These are phyloP conservation scores for Closterium sp. DNA, from an alignment of 139 green algal species.

Conservation along the genomic window DNA sequence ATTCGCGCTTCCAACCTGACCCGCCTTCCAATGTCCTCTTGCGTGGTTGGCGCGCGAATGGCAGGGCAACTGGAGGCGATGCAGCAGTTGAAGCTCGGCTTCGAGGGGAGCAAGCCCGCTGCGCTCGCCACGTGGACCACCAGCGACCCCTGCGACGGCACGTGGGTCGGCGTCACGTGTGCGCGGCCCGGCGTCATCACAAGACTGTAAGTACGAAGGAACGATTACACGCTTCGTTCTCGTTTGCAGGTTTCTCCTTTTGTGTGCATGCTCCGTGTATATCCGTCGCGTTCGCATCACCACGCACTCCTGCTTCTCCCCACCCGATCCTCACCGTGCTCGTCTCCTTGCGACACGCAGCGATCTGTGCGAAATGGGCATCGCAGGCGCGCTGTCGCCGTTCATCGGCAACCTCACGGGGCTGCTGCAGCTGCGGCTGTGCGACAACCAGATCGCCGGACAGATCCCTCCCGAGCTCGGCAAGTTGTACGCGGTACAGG, in stretches of 20 bases:
- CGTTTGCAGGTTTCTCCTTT: not conserved
- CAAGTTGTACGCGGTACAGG: slow-evolving; percentile 1
- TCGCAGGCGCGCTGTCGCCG: slow-evolving; percentile 1
- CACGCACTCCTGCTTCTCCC: not conserved
- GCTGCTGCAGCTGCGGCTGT: slow-evolving; percentile 7
- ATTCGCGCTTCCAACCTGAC: not conserved
- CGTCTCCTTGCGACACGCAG: not conserved
- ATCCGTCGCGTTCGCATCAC: not conserved
- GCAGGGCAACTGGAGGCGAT: slow-evolving; percentile 4
- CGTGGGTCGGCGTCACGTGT: not conserved
- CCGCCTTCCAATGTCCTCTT: not conserved
- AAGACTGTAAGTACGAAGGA: not conserved
- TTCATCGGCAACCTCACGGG: slow-evolving; percentile 14
- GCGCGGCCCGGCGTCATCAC: not conserved
- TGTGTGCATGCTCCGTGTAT: not conserved
- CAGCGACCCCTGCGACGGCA: not conserved
- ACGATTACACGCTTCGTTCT: not conserved
- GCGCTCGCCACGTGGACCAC: slow-evolving; percentile 1
- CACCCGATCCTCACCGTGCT: not conserved
- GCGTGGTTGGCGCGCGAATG: not conserved
- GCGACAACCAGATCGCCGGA: not conserved
- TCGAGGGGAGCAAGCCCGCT: not conserved
- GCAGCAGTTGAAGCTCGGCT: not conserved
- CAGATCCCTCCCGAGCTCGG: not conserved
- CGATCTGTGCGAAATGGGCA: not conserved